Evolutionary conservation across 306 rosid genomes (phyloP), one percentile per base, ranked within the genome.

Genomic region (Quillaja saponaria): DNA sequence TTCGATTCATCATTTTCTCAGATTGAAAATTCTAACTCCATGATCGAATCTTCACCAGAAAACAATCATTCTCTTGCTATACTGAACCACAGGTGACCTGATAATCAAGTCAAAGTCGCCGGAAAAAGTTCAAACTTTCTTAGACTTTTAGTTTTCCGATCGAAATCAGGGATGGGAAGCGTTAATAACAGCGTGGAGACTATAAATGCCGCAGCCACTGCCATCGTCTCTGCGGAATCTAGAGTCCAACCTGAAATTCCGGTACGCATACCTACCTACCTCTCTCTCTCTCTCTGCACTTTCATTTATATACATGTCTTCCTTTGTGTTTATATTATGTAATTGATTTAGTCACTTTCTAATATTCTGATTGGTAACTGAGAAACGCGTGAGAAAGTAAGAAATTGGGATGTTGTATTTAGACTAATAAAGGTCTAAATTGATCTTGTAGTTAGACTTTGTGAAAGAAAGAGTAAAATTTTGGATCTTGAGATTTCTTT

Each of bases 151-250:
- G 38, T 20, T 31, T 17, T 10, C 6, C 56, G 58, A 5, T 59
- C 34, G 39, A 15, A 57, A 48, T 49, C 59, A 50, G 14, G 12
- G 63, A 92, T 88, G 96, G 81, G 74, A 55, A 83, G 75, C 71
- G 71, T 69, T 49, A 74, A 75, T 70, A 76, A 76, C 72, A 92
- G 95, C 78, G 85, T 83, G 2, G 95, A 92, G 12, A 92, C 96
- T 8, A 82, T 92, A 42, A 84, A 78, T 80, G 96, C 98, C 6
- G 98, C 98, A 9, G 98, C 98, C 47, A 82, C 90, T 49, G 98
- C 98, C 54, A 88, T 92, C 73, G 78, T 85, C 71, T 65, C 90
- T 13, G 96, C 98, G 6, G 94, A 92, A 66, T 78, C 94, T 68
- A 79, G 98, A 63, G 87, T 76, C 21, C 98, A 86, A 72, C 98